These are phyloP conservation scores for Microsporum audouinii DNA, from an alignment of 2,329 filamentous ascomycete species.

Conservation along the genomic window DNA sequence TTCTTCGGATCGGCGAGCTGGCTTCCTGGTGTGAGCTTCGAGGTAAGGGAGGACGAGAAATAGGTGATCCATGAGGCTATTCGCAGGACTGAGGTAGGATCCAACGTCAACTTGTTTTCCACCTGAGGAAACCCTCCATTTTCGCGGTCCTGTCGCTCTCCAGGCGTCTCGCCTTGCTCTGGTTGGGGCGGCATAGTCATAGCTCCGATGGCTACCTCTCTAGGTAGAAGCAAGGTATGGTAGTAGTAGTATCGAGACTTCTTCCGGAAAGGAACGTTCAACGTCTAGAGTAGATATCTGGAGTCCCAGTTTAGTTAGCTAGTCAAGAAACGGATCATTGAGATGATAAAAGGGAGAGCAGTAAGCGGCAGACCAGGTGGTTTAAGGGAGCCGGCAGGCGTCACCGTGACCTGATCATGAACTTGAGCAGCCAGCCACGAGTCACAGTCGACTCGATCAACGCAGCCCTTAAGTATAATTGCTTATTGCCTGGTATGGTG, in stretches of 20 bases:
- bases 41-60: constrained; percentile 25
- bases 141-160: constrained; percentile 11
- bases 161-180: constrained; percentile 2
- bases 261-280: not conserved
- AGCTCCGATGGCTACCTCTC: not conserved
- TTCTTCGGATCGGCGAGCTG: constrained; percentile 48
- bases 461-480: not conserved
- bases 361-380: not conserved
- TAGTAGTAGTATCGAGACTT: not conserved
- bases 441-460: not conserved
- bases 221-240: not conserved
- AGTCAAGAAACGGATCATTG: not conserved
- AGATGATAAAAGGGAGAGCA: not conserved
- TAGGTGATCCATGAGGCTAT: constrained; percentile 4
- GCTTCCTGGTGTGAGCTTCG: constrained; percentile 45
- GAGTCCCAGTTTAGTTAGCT: not conserved
- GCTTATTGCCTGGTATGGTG: not conserved
- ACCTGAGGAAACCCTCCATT: constrained; percentile 12
- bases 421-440: not conserved
- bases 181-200: not conserved
- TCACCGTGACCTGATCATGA: not conserved
- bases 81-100: constrained; percentile 4
- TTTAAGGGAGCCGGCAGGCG: not conserved
- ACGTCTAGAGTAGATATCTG: not conserved
- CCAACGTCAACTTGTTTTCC: constrained; percentile 11